These are phyloP conservation scores for Coniferiporia weirii DNA, from an alignment of 1,284 basidiomycete species.

Conservation along the genomic window DNA sequence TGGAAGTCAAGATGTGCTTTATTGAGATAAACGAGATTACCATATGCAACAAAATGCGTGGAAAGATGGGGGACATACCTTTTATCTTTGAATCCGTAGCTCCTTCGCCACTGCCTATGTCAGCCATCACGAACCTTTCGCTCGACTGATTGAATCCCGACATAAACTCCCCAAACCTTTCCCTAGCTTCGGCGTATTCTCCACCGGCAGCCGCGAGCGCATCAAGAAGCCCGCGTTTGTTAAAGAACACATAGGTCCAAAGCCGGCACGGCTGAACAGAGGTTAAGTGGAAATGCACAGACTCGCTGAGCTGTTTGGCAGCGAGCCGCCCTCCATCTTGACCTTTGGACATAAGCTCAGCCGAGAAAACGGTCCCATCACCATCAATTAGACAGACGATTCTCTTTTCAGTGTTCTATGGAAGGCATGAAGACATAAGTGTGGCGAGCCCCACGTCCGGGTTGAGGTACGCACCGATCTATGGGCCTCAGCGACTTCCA, in stretches of 20 bases:
- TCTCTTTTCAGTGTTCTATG: slow-evolving; percentile 35
- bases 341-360: slow-evolving; percentile 47
- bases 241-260: slow-evolving; percentile 60
- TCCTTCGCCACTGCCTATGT: slow-evolving; percentile 70
- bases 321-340: slow-evolving; percentile 52
- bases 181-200: slow-evolving; percentile 29
- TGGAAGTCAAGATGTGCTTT: slow-evolving; percentile 56
- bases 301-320: slow-evolving; percentile 46
- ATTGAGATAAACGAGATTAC: slow-evolving; percentile 30
- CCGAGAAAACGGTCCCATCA: slow-evolving; percentile 58
- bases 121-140: slow-evolving; percentile 60
- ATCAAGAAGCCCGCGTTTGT: slow-evolving; percentile 53
- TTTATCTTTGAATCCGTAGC: slow-evolving; percentile 69
- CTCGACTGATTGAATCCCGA: slow-evolving; percentile 62
- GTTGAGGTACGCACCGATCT: not conserved
- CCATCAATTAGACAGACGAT: slow-evolving; percentile 59
- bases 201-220: slow-evolving; percentile 42
- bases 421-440: not conserved
- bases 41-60: slow-evolving; percentile 53
- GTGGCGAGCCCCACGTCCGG: not conserved
- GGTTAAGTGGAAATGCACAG: slow-evolving; percentile 42
- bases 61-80: slow-evolving; percentile 41
- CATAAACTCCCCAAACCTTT: slow-evolving; percentile 56
- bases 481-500: slow-evolving; percentile 13
- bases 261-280: slow-evolving; percentile 45